Percentiles rank a stretch among this genome's conserved stretches.
These are phyloP conservation scores for Trichocladium uniseriatum DNA, from an alignment of 495 filamentous ascomycete genomes.

Conservation along the genomic window DNA sequence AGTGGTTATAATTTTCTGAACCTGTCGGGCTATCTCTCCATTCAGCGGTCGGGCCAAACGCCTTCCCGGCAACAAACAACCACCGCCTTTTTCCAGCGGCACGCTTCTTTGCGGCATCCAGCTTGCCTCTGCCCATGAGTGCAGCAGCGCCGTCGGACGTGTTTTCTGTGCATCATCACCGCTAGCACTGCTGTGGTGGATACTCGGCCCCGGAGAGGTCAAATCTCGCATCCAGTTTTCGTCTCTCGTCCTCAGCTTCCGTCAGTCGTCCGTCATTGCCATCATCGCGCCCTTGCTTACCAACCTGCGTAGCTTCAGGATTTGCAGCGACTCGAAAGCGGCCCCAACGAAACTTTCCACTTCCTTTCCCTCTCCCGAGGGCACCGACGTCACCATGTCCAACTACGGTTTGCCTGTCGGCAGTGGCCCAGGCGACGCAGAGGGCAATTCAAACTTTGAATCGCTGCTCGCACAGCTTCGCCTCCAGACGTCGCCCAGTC, in stretches of 20 bases:
- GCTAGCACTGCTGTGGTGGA: background rate
- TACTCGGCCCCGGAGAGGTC: background rate
- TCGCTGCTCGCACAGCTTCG: constrained; percentile 31
- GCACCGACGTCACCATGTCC: constrained; percentile 27
- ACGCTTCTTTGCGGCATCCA: too few relatives aligned
- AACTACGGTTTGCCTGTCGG: constrained; percentile 35
- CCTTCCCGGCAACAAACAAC: background rate
- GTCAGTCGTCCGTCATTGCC: constrained; percentile 8
- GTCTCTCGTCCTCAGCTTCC: background rate
- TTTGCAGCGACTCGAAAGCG: background rate
- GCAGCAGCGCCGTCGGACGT: background rate
- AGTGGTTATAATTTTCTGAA: constrained; percentile 1
- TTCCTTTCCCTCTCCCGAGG: background rate
- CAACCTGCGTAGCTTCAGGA: too few relatives aligned
- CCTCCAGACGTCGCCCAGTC: constrained; percentile 27
- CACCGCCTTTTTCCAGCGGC: background rate
- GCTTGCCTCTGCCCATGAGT: constrained; percentile 3
- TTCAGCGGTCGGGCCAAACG: background rate
- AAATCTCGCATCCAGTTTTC: background rate
- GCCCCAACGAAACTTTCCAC: too few relatives aligned
- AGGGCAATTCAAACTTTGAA: constrained; percentile 20
- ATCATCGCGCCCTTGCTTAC: too few relatives aligned
- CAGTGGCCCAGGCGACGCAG: constrained; percentile 19
- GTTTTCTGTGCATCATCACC: background rate
- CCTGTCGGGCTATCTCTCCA: background rate